Percentiles rank a stretch among this genome's conserved stretches.
phyloP scores from a whole-genome alignment of 495 filamentous ascomycete species.

The Schizothecium vesticola region DNA sequence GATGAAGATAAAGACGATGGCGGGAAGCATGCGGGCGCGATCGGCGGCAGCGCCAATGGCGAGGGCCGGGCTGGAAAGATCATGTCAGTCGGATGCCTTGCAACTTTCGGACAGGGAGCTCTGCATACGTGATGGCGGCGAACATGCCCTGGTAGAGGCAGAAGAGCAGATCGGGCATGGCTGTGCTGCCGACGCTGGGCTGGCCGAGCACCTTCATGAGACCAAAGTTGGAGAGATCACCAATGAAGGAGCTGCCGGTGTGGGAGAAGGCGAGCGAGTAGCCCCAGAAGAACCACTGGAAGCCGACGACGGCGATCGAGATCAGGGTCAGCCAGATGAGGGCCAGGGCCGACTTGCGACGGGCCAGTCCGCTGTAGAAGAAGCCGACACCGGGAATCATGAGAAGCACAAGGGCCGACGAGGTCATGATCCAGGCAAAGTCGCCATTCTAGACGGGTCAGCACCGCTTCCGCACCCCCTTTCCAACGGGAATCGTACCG shows the following conservation, averaged over 20 bases:
- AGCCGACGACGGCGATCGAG: conserved; percentile 81
- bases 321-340: conserved; percentile 97
- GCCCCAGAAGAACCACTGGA: conserved; percentile 99
- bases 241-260: conserved; percentile 74
- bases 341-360: conserved; percentile 89
- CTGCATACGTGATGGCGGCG: conserved; percentile 69
- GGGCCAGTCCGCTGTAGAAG: conserved; percentile 98
- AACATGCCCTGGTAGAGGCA: conserved; percentile 98
- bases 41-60: conserved; percentile 91
- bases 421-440: conserved; percentile 85
- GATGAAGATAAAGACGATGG: conserved; percentile 92
- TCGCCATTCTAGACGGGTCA: conserved; percentile 50
- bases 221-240: conserved; percentile 80
- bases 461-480: neutral
- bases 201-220: conserved; percentile 73
- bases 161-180: conserved; percentile 85
- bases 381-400: conserved; percentile 99
- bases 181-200: conserved; percentile 74
- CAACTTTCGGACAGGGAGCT: neutral
- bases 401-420: conserved; percentile 84
- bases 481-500: conserved; percentile 48
- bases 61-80: conserved; percentile 59
- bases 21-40: conserved; percentile 89
- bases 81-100: neutral
- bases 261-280: conserved; percentile 93